Evolutionary conservation across 73 alveolate species (phyloP), one percentile per base, ranked within the genome.

Genomic region (Paramecium sexaurelia): DNA sequence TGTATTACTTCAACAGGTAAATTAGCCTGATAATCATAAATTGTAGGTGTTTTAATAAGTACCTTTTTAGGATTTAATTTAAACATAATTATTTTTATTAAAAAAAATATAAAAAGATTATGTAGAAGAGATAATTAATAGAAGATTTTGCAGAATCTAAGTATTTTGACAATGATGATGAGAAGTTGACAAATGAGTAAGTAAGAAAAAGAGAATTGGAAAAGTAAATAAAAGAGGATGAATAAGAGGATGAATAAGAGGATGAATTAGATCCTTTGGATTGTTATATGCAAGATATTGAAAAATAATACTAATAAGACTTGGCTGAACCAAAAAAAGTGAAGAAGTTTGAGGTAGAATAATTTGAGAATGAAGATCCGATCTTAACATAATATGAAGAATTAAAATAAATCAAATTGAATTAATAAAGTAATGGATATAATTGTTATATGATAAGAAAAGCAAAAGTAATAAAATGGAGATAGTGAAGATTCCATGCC

Each of bases 351-450:
- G 89, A 82, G 19, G 91, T 55, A 15, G 87, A 82, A 69, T 32
- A 68, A 69, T 75, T 68, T 88, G 94, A 88, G n/a, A 56, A 56
- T 85, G 94, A 88, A 68, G 94, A 88, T 47, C 91, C 86, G 7
- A 27, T 88, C 29, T 56, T 56, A 39, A n/a, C 87, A 56, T 86
- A 86, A 27, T 56, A 56, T 84, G 93, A 86, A 56, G 1, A 51
- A 69, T 66, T 86, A 8, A 86, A 86, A 41, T 36, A 86, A 39
- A 39, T 6, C 17, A 51, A 55, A 86, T 40, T 86, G 22, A 57
- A 32, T 9, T n/a, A 86, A 51, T 55, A 86, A 19, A 57, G 55
- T 33, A 41, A 57, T 51, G 56, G 67, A 29, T 45, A 7, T n/a
- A 33, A 33, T 33, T 13, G 36, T 24, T 33, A 57, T 45, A 86